Evolutionary conservation across 768 basidiomycete species (phyloP), one percentile per base, ranked within the genome.

Genomic region (Xerocomus brunneocitrinus): DNA sequence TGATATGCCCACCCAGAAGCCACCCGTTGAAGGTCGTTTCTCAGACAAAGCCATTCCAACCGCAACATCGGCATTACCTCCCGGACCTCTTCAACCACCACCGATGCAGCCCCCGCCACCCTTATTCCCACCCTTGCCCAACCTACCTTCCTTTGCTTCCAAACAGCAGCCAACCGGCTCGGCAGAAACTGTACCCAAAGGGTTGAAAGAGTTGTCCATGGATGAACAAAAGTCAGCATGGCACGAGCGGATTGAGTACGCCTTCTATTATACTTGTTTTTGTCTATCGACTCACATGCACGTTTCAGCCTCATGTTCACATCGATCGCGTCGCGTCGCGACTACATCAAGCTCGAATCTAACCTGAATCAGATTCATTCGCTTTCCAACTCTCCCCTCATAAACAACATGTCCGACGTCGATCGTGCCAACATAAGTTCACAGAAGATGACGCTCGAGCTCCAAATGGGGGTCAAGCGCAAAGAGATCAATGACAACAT

Each of bases 211-310:
- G 10, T 38, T 67, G 19, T 63, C 73, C n/a, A 32, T 63, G 22
- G 72, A 71, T 4, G 73, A 77, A 47, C 74, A 70, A 44, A 65
- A 64, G n/a, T 58, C 53, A 25, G 59, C 68, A 40, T 77, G 76
- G 76, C 63, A 70, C 34, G 67, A 71, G 35, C 74, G 76, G 27
- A 65, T 78, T 34, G 69, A 70, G 76, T 77, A 56, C 42, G 76
- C 12, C 12, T 10, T 58, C 36, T 44, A 42, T 9, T 47, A 9
- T 40, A 2, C 46, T 41, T 30, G 28, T 16, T 41, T 30, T 30
- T 16, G 19, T 40, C 28, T 38, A 38, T 38, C 40, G 30, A 41
- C 39, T 53, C n/a, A 59, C 30, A 8, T 35, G 16, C 14, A 47
- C 40, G 25, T 32, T n/a, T 28, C 48, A 77, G 77, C 40, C 51